Evolutionary conservation across 2,329 filamentous ascomycete genomes (phyloP).

Genomic region (Stagonosporopsis vannaccii): DNA sequence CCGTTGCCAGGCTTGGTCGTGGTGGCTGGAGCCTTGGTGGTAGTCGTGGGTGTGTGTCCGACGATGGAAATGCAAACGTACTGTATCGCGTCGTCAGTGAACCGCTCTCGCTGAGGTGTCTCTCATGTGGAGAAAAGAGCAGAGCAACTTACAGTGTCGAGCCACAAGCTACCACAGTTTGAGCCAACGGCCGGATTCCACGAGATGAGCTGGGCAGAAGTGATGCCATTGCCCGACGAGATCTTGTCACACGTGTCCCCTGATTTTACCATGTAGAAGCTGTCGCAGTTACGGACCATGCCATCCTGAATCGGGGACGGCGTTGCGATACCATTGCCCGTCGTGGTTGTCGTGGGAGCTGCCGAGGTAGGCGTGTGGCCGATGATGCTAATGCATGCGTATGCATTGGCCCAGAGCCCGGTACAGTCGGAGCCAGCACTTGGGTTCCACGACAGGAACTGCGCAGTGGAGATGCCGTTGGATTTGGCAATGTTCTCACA

Average conservation of each 20-base stretch:
- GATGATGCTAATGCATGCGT: neutral
- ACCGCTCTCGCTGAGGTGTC: too few species aligned
- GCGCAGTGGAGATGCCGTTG: neutral
- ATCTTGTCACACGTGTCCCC: slow-evolving; percentile 9
- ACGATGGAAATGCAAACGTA: slow-evolving; percentile 17
- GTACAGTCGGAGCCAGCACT: neutral
- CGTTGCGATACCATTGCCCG: slow-evolving; percentile 10
- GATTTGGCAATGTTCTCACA: neutral
- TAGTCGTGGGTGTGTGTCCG: neutral
- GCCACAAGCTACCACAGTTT: too few species aligned
- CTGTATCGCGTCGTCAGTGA: too few species aligned
- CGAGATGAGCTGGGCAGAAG: too few species aligned
- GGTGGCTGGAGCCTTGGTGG: slow-evolving; percentile 1
- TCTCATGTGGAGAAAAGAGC: too few species aligned
- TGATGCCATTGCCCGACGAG: too few species aligned
- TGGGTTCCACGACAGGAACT: neutral
- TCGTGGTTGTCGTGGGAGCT: neutral
- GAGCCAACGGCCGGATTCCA: too few species aligned
- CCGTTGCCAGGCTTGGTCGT: slow-evolving; percentile 7
- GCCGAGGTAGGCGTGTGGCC: neutral
- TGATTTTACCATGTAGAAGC: slow-evolving; percentile 1
- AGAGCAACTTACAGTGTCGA: too few species aligned
- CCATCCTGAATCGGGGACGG: slow-evolving; percentile 9
- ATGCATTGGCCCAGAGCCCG: neutral
- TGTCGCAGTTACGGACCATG: slow-evolving; percentile 15